Percentiles rank a stretch among this genome's conserved stretches.
These are phyloP conservation scores for Arabidopsis thaliana DNA, from an alignment of 345 rosid species.

Conservation along the genomic window DNA sequence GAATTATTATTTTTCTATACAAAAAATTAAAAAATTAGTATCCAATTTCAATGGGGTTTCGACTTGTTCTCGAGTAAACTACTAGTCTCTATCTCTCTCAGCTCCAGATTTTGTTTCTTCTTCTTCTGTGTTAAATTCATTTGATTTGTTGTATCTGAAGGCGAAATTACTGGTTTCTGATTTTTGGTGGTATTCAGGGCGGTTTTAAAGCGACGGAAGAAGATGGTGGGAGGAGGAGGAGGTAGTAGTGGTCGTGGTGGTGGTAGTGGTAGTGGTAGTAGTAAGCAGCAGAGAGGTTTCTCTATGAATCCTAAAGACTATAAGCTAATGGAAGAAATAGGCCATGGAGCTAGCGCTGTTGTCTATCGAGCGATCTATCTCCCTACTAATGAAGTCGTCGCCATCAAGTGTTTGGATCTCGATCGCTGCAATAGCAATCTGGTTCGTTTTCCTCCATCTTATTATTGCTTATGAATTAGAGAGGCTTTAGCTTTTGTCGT, in stretches of 20 bases:
- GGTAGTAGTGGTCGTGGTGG: slow-evolving; percentile 38
- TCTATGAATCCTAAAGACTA: slow-evolving; percentile 73
- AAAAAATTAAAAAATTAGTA: slow-evolving; percentile 15
- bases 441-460: slow-evolving; percentile 47
- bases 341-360: slow-evolving; percentile 94
- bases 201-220: slow-evolving; percentile 39
- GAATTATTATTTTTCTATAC: slow-evolving; percentile 1
- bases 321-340: slow-evolving; percentile 84
- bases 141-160: slow-evolving; percentile 25
- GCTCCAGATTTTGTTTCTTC: slow-evolving; percentile 14
- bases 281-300: slow-evolving; percentile 56
- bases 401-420: slow-evolving; percentile 98
- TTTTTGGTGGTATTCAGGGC: slow-evolving; percentile 41
- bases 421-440: slow-evolving; percentile 98
- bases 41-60: slow-evolving; percentile 41
- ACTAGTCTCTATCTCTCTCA: slow-evolving; percentile 35
- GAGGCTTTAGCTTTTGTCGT: neutral
- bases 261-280: slow-evolving; percentile 50
- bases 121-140: neutral
- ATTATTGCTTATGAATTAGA: slow-evolving; percentile 5
- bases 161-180: slow-evolving; percentile 15
- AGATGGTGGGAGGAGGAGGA: slow-evolving; percentile 44
- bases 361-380: slow-evolving; percentile 93
- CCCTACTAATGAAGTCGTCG: slow-evolving; percentile 79
- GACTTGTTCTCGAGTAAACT: slow-evolving; percentile 35